These are phyloP conservation scores for Gracilaria caudata DNA, from an alignment of 23 red algal genomes.

Conservation along the genomic window DNA sequence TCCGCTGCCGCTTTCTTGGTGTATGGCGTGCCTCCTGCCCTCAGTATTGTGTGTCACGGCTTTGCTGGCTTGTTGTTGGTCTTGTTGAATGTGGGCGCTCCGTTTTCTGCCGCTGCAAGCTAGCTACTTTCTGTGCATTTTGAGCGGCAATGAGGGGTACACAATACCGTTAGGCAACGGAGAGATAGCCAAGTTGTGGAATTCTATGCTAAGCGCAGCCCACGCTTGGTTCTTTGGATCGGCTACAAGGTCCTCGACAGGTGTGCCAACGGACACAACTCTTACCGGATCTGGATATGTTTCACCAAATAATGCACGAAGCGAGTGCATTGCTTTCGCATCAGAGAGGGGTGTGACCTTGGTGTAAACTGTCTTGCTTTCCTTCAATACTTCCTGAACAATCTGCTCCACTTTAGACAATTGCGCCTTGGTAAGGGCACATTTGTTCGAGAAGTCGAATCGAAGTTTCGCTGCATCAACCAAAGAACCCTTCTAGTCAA, in stretches of 20 bases:
- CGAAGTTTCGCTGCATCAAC: slow-evolving; percentile 93
- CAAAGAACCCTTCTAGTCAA: slow-evolving; percentile 86
- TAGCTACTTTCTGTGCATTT: too few relatives aligned
- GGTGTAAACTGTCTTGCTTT: slow-evolving; percentile 68
- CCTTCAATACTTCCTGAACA: slow-evolving; percentile 46
- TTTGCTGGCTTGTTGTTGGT: slow-evolving; percentile 52
- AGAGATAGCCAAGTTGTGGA: too few relatives aligned
- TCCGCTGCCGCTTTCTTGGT: slow-evolving; percentile 40
- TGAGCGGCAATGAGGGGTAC: too few relatives aligned
- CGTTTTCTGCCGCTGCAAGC: slow-evolving; percentile 36
- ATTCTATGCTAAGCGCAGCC: slow-evolving; percentile 75
- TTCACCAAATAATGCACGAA: slow-evolving; percentile 97
- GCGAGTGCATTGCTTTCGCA: slow-evolving; percentile 72
- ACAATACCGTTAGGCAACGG: too few relatives aligned
- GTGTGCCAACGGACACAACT: slow-evolving; percentile 79
- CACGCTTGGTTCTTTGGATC: slow-evolving; percentile 78
- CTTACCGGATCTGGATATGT: slow-evolving; percentile 93
- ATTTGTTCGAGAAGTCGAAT: slow-evolving; percentile 93
- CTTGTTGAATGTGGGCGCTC: slow-evolving; percentile 50
- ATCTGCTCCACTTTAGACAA: slow-evolving; percentile 76
- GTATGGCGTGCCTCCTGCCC: slow-evolving; percentile 26
- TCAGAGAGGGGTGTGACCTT: slow-evolving; percentile 63
- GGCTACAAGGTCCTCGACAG: slow-evolving; percentile 83
- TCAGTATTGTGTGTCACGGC: slow-evolving; percentile 50
- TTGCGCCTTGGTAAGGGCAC: slow-evolving; percentile 56